Conservation (phyloP, 352 stramenopile species). For the Phytophthora meadii region DNA sequence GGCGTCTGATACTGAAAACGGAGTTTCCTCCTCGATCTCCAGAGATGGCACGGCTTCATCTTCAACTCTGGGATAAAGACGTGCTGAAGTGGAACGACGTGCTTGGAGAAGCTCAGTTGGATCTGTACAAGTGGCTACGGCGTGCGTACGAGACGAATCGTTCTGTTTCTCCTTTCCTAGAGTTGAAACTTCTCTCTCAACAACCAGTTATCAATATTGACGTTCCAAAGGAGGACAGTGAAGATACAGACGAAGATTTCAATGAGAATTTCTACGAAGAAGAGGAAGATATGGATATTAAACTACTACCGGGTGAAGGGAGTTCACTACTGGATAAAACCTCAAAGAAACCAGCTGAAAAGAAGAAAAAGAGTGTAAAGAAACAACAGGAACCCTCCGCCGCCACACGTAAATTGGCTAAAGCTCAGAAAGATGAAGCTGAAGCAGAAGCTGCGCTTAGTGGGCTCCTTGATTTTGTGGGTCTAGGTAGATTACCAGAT, state of each 20-base stretch:
- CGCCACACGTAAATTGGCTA: constrained; percentile 26
- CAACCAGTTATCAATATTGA: constrained; percentile 1
- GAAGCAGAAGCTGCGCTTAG: constrained; percentile 68
- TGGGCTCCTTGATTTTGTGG: constrained; percentile 73
- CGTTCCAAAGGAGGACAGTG: not conserved
- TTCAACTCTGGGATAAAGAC: constrained; percentile 95
- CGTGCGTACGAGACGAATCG: constrained; percentile 67
- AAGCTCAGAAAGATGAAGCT: constrained; percentile 57
- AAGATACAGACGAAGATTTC: constrained; percentile 1
- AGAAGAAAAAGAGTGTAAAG: constrained; percentile 3
- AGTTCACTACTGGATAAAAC: not conserved
- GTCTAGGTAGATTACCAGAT: constrained; percentile 75
- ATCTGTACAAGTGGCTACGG: constrained; percentile 87
- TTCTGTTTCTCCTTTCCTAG: constrained; percentile 64
- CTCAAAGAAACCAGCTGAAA: not conserved
- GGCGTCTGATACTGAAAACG: constrained; percentile 89
- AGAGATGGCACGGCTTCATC: constrained; percentile 88
- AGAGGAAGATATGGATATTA: constrained; percentile 5
- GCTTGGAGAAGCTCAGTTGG: constrained; percentile 84
- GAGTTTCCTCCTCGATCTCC: constrained; percentile 78
- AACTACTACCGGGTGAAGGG: constrained; percentile 1
- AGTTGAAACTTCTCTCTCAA: constrained; percentile 50
- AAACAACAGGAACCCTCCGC: constrained; percentile 18
- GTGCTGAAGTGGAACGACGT: constrained; percentile 93
- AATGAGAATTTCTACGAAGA: constrained; percentile 17